A percentile compares a stretch with the other conserved stretches of the same genome.
Evolutionary conservation across 164 flowering plant species (phyloP).

Genomic region (Annona squamosa): DNA sequence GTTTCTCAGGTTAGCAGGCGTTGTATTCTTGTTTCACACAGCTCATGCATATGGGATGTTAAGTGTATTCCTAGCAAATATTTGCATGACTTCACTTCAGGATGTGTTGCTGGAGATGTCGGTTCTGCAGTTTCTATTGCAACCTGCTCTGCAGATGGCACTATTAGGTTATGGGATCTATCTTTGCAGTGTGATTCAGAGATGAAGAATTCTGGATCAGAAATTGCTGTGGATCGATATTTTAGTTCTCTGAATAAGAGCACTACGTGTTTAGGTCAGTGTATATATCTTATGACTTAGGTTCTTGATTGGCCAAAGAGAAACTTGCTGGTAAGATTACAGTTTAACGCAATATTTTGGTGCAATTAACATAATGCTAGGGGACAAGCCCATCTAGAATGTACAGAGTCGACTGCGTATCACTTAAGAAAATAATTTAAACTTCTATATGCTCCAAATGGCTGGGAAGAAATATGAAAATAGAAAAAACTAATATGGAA

Average conservation of each 20-base stretch:
- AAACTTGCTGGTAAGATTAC: no score
- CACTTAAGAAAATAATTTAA: no score
- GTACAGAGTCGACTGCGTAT: no score
- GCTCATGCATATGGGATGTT: slow-evolving; percentile 72
- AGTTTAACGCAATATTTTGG: no score
- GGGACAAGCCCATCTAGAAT: no score
- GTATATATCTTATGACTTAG: background rate
- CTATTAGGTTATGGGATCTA: slow-evolving; percentile 71
- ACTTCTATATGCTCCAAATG: no score
- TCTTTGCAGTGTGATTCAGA: slow-evolving; percentile 22
- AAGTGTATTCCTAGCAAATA: slow-evolving; percentile 56
- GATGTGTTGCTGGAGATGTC: slow-evolving; percentile 62
- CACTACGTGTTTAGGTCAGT: slow-evolving; percentile 39
- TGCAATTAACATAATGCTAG: no score
- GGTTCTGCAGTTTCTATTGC: slow-evolving; percentile 68
- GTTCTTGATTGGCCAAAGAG: background rate
- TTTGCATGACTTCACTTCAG: slow-evolving; percentile 52
- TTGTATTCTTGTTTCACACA: slow-evolving; percentile 53
- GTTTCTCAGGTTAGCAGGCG: slow-evolving; percentile 49
- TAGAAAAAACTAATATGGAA: no score
- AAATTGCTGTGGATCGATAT: slow-evolving; percentile 8
- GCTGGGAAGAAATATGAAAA: no score
- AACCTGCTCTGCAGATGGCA: slow-evolving; percentile 76
- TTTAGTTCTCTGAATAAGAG: slow-evolving; percentile 9
- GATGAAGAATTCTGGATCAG: slow-evolving; percentile 10